Base-by-base conservation (phyloP, 108 stramenopile genomes). In the Phaeodactylum tricornutum region DNA sequence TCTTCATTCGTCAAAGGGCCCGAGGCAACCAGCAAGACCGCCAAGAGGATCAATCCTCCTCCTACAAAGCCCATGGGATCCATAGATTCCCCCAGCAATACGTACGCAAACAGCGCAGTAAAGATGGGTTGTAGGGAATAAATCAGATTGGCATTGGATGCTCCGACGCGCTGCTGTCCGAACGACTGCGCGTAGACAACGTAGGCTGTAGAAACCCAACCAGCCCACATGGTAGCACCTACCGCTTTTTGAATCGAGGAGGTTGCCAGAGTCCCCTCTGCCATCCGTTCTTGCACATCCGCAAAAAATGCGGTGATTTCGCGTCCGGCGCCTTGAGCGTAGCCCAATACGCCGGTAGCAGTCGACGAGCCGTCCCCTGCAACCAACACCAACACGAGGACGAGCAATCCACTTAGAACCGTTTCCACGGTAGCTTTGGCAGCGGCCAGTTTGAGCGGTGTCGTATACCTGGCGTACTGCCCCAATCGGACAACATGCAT, bases 91-190 rank as follows among this genome's bases (percentile, higher is more conserved):
- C 84, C 85, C 29, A 93, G 57, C 19, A 89, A 43, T 12, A 68
- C 26, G 15, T 53, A 86, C 2, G 87, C 87, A 75, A 93, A 88
- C 12, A 81, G 23, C n/a, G 84, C 81, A 2, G 82, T 77, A 38
- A 79, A 88, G 3, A 93, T 57, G 4, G 92, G 92, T 47, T 93
- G 92, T 8, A 85, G 66, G 7, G 92, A 81, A 49, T 93, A 88
- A 15, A 93, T 83, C 41, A 91, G 54, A 59, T 87, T 91, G 0
- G 87, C 84, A 69, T 85, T 71, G 11, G 81, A 69, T 9, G 92
- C 77, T 47, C 49, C 45, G 24, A 88, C 79, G 28, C 62, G 55
- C 1, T 65, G 37, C 64, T 93, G 92, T 6, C 87, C 92, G 60
- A 68, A 93, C 41, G 68, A 71, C 67, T 93, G 92, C 6, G 87